Evolutionary conservation across 2,329 filamentous ascomycete species (phyloP).

Genomic region (Zymoseptoria crescenta): DNA sequence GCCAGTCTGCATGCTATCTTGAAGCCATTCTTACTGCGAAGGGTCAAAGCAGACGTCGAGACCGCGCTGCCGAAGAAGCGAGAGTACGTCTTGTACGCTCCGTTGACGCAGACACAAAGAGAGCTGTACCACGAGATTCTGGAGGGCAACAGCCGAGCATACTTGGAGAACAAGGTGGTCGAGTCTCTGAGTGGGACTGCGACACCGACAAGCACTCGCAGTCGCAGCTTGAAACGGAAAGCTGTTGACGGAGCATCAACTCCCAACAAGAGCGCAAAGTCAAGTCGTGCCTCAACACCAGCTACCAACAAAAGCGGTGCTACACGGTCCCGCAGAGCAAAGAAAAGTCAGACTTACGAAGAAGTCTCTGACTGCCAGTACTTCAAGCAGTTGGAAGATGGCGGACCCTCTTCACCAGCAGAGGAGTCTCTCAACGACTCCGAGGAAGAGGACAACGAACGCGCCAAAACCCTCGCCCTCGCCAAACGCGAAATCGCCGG

Average conservation of each 20-base stretch:
- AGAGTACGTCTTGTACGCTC: slow-evolving; percentile 91
- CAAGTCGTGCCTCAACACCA: slow-evolving; percentile 69
- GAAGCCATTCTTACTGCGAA: slow-evolving; percentile 79
- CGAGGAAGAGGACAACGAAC: slow-evolving; percentile 55
- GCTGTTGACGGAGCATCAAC: slow-evolving; percentile 35
- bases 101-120: slow-evolving; percentile 81
- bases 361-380: slow-evolving; percentile 78
- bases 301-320: slow-evolving; percentile 44
- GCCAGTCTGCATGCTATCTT: slow-evolving; percentile 88
- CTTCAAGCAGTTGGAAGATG: slow-evolving; percentile 65
- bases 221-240: slow-evolving; percentile 52
- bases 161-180: slow-evolving; percentile 67
- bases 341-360: slow-evolving; percentile 53
- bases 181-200: slow-evolving; percentile 52
- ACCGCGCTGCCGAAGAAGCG: slow-evolving; percentile 88
- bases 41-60: slow-evolving; percentile 90
- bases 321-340: slow-evolving; percentile 44
- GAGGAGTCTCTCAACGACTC: slow-evolving; percentile 34
- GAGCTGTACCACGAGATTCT: slow-evolving; percentile 78
- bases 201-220: slow-evolving; percentile 41
- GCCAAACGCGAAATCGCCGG: slow-evolving; percentile 81
- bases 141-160: slow-evolving; percentile 44
- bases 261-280: slow-evolving; percentile 64
- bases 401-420: slow-evolving; percentile 38
- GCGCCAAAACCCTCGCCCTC: slow-evolving; percentile 61